Conservation (phyloP, 805 yeast genomes). For the Komagataella pastoris region DNA sequence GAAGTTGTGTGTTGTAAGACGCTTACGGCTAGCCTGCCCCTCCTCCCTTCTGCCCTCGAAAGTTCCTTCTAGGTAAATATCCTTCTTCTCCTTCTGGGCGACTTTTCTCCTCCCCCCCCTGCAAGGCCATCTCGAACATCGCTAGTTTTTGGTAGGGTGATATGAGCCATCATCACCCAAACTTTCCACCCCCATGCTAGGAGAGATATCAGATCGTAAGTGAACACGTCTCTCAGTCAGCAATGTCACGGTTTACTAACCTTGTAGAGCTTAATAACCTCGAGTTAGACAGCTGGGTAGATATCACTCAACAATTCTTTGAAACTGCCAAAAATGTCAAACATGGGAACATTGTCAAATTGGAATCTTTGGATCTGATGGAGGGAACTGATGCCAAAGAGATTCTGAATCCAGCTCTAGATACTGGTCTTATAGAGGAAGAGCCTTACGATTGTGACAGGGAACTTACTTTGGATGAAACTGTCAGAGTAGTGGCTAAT, state of each 20-base stretch:
- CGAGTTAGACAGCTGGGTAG: neutral
- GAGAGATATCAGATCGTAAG: neutral
- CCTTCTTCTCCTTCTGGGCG: neutral
- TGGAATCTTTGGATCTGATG: constrained; percentile 47
- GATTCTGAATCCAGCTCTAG: constrained; percentile 56
- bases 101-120: neutral
- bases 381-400: constrained; percentile 88
- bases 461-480: constrained; percentile 20
- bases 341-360: constrained; percentile 45
- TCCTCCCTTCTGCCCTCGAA: neutral
- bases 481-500: constrained; percentile 38
- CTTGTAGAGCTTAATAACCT: neutral
- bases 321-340: constrained; percentile 13
- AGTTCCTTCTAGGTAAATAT: neutral
- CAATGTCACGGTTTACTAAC: neutral
- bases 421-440: constrained; percentile 52
- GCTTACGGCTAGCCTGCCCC: neutral
- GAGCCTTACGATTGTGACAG: constrained; percentile 27
- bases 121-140: neutral
- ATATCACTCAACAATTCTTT: constrained; percentile 2
- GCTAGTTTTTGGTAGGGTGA: neutral
- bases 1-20: neutral
- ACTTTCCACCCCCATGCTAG: neutral
- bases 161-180: neutral
- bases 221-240: neutral